These are phyloP conservation scores for Trichoderma sp. DNA, from an alignment of 2,329 filamentous ascomycete genomes.

Conservation along the genomic window DNA sequence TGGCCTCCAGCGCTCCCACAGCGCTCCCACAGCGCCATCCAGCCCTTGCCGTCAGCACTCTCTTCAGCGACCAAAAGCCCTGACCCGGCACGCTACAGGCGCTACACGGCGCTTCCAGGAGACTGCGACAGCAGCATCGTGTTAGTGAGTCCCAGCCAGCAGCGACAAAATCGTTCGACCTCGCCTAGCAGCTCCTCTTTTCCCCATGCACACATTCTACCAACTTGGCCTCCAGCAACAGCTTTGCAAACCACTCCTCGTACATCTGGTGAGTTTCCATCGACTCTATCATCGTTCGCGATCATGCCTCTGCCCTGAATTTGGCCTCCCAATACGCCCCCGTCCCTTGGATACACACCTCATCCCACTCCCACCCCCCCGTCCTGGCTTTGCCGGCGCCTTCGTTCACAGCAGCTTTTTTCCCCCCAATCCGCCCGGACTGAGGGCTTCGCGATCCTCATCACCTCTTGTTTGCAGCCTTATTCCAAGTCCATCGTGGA, in stretches of 20 bases:
- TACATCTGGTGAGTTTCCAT: constrained; percentile 39
- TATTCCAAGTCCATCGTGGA: not conserved
- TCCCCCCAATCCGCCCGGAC: not conserved
- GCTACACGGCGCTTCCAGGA: constrained; percentile 10
- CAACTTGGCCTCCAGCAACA: constrained; percentile 35
- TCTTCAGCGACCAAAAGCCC: not conserved
- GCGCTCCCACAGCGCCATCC: constrained; percentile 2
- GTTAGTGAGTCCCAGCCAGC: constrained; percentile 27
- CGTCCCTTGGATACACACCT: constrained; percentile 20
- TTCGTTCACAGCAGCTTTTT: constrained; percentile 8
- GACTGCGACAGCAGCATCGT: constrained; percentile 13
- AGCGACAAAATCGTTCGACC: constrained; percentile 41
- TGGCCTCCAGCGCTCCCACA: constrained; percentile 7
- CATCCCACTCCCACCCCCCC: constrained; percentile 19
- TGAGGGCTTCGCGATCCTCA: constrained; percentile 13
- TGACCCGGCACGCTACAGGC: not conserved
- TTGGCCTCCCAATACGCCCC: constrained; percentile 26
- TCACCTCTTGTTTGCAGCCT: constrained; percentile 7
- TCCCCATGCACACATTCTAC: constrained; percentile 42
- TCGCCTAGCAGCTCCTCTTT: constrained; percentile 42
- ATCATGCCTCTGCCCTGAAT: constrained; percentile 32
- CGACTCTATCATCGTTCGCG: constrained; percentile 35
- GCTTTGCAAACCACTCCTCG: constrained; percentile 32
- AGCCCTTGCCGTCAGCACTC: not conserved
- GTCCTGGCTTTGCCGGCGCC: constrained; percentile 9